Base-by-base conservation (phyloP, 140 eudicot genomes). In the Flaveria floridana region DNA sequence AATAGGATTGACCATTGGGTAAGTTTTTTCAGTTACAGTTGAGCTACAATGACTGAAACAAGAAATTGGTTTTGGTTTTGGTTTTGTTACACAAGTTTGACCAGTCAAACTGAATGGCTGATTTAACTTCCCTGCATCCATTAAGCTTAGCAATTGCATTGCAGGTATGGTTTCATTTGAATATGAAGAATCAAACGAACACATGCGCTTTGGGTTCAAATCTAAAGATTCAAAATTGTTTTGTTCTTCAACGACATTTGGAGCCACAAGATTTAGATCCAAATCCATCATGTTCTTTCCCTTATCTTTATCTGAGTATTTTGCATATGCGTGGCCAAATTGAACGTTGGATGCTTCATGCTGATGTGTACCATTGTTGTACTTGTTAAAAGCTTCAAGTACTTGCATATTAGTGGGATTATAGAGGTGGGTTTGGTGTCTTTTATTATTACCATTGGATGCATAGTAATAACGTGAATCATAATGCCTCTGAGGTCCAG, bases 141-240 rank as follows among this genome's bases (percentile, higher is more conserved):
- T 83, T 37, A 86, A 56, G 69, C 87, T 80, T 3, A 83, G 77
- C 75, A 86, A 76, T 56, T 86, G 90, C 90, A 86, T 78, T 18
- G 90, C 90, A 0, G 90, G 88, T 71, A 86, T 83, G 12, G 90
- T 39, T 59, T 83, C 90, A 16, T 77, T 83, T 21, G 81, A 75
- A 58, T 76, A 73, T 7, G 85, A 70, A 52, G 85, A 66, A 71
- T 85, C 85, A 37, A 69, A 18, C 4, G 81, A 48, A 65, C 51
- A 28, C 62, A 23, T 48, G 0, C 63, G 78, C 42, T 82, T 76
- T 20, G 34, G 65, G 42, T 82, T 85, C 14, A 64, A 11, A n/a
- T 73, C 61, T 19, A 56, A 67, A 28, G 86, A 53, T 75, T 81
- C 78, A 21, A 37, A 11, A 65, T 46, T 47, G 84, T 76, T 83